A percentile compares a stretch with the other conserved stretches of the same genome.
Evolutionary conservation across 495 filamentous ascomycete species (phyloP).

Genomic region (Penicillium pancosmium): DNA sequence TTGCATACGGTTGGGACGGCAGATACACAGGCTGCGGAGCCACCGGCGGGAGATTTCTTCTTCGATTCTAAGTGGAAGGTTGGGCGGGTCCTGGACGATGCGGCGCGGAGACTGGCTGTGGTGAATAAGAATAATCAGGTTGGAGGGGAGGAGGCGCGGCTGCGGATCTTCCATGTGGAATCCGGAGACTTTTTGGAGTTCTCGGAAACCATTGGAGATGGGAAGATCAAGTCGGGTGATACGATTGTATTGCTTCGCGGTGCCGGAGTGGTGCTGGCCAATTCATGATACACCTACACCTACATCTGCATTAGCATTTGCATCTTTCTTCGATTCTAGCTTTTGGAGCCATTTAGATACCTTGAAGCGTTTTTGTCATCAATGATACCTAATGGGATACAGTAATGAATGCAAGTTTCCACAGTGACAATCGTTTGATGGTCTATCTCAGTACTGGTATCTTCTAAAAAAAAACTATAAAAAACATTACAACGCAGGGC

Average conservation of each 20-base stretch:
- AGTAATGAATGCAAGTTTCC: background rate
- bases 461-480: constrained; percentile 10
- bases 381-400: background rate
- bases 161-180: constrained; percentile 92
- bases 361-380: constrained; percentile 4
- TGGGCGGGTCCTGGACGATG: constrained; percentile 84
- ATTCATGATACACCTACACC: constrained; percentile 22
- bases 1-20: constrained; percentile 75
- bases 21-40: constrained; percentile 76
- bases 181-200: constrained; percentile 84
- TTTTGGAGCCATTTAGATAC: constrained; percentile 8
- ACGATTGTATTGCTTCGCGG: constrained; percentile 88
- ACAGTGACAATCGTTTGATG: background rate
- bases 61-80: constrained; percentile 87
- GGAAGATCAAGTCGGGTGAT: constrained; percentile 73
- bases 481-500: constrained; percentile 10
- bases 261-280: constrained; percentile 63
- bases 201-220: constrained; percentile 70
- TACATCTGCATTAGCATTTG: constrained; percentile 5
- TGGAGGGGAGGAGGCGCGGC: constrained; percentile 71
- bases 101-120: constrained; percentile 77
- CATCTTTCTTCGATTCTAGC: constrained; percentile 2
- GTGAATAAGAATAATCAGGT: constrained; percentile 88
- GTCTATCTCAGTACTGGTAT: constrained; percentile 13
- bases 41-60: constrained; percentile 79